phyloP scores from a whole-genome alignment of 371 early-diverging fungal species.

The Haplosporangium sp. region DNA sequence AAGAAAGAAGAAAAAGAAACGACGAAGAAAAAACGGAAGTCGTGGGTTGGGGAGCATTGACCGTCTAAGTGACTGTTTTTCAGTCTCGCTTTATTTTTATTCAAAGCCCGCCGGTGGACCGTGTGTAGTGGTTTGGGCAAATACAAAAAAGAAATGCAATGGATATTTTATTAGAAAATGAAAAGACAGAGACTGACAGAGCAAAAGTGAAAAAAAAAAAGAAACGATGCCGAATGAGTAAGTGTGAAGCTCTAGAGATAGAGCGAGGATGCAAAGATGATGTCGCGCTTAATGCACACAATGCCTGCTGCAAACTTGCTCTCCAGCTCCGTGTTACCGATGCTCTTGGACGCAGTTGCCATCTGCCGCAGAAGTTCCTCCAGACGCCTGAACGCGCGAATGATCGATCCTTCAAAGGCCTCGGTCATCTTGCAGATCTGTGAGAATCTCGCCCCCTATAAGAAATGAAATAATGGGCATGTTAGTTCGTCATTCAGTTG shows the following conservation, averaged over 20 bases:
- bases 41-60: no score
- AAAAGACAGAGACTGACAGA: not conserved
- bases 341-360: conserved; percentile 93
- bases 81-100: no score
- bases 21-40: not conserved
- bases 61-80: no score
- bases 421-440: conserved; percentile 98
- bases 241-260: conserved; percentile 78
- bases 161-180: not conserved
- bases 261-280: conserved; percentile 98
- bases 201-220: conserved; percentile 3
- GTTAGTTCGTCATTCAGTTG: not conserved
- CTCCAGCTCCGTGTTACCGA: conserved; percentile 98
- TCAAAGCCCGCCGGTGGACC: no score
- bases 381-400: conserved; percentile 94
- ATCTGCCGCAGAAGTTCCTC: conserved; percentile 98
- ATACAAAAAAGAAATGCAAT: no score
- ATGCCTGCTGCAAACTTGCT: conserved; percentile 96
- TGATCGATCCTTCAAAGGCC: conserved; percentile 98
- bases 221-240: not conserved
- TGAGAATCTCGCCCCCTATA: conserved; percentile 91
- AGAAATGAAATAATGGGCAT: not conserved
- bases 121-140: no score
- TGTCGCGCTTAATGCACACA: conserved; percentile 97
- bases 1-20: conserved; percentile 7